Base-by-base conservation (phyloP, 192 early-diverging fungal species). In the Blastocladiella britannica region DNA sequence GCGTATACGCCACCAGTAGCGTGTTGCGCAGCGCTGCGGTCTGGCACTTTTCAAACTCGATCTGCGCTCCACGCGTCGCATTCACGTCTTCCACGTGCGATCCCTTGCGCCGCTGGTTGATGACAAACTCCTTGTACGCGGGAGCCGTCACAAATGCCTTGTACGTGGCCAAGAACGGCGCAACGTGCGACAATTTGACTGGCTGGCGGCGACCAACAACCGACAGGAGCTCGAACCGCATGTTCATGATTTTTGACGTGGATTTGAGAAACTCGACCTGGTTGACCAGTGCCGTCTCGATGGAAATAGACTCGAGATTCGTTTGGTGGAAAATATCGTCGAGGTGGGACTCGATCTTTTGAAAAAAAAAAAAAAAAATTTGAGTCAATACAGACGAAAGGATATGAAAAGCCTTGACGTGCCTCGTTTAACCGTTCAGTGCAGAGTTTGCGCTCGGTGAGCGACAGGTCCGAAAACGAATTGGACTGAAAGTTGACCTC, bases 41-140 rank as follows among this genome's bases (percentile, higher is more conserved):
- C n/a, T 47, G 37, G 37, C 37, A 47, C 37, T 47, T 47, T 47
- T 47, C 37, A 47, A 47, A 47, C 37, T 47, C 37, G 15, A 47
- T 47, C n/a, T 47, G 37, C 37, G 37, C 37, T 1, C 15, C 37
- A 6, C 37, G 37, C 37, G 37, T 47, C 37, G 37, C 37, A 2
- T 9, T 47, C 37, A 47, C 37, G 37, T 47, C 37, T 20, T 47
- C 37, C 15, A 47, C n/a, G 4, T 47, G 37, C 37, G 37, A 47
- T 20, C 37, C 37, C 15, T 47, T 47, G 37, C 37, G 37, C 37
- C 37, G 37, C 37, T 47, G 37, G 37, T 47, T 9, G 15, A 20
- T 20, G 37, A 47, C 15, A 47, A 47, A 47, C 37, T 47, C 37
- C 15, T 20, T 9, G 37, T 47, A 47, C 15, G 37, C 37, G 37